Percentiles rank a stretch among this genome's conserved stretches.
Evolutionary conservation across 1,139 yeast genomes (phyloP).

Genomic region (Suhomyces choctaworum): DNA sequence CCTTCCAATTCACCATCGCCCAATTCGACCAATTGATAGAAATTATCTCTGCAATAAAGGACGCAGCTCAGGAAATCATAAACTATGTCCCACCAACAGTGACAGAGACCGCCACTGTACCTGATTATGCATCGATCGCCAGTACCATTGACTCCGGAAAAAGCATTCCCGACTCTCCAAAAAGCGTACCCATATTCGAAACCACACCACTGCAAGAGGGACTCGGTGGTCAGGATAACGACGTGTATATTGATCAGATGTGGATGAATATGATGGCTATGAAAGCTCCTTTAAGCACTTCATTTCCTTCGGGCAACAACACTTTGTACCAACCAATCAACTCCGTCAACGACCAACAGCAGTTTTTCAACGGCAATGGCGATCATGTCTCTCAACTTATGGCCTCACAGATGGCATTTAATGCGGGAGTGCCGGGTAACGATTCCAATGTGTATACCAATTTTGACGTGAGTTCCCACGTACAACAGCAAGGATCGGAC

Average conservation of each 20-base stretch:
- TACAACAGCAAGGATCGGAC: too few species aligned
- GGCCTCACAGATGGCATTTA: too few species aligned
- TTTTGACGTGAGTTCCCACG: too few species aligned
- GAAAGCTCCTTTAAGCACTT: slow-evolving; percentile 6
- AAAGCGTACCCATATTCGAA: neutral
- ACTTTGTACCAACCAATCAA: neutral
- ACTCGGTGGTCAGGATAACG: slow-evolving; percentile 3
- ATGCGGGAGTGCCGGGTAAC: too few species aligned
- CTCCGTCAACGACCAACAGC: too few species aligned
- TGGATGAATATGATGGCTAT: slow-evolving; percentile 20
- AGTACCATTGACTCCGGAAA: neutral
- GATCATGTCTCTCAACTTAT: too few species aligned
- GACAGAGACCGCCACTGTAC: neutral
- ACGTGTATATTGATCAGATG: slow-evolving; percentile 18
- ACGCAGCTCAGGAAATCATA: slow-evolving; percentile 12
- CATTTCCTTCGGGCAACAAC: neutral
- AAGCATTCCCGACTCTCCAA: neutral
- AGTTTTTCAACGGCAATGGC: too few species aligned
- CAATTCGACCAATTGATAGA: slow-evolving; percentile 18
- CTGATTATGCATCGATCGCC: neutral
- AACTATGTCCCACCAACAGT: slow-evolving; percentile 2
- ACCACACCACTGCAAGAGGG: neutral
- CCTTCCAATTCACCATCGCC: slow-evolving; percentile 17
- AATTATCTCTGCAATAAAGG: slow-evolving; percentile 10
- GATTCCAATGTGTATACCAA: too few species aligned